Conservation (phyloP, 495 filamentous ascomycete species). For the Neurospora sp. region DNA sequence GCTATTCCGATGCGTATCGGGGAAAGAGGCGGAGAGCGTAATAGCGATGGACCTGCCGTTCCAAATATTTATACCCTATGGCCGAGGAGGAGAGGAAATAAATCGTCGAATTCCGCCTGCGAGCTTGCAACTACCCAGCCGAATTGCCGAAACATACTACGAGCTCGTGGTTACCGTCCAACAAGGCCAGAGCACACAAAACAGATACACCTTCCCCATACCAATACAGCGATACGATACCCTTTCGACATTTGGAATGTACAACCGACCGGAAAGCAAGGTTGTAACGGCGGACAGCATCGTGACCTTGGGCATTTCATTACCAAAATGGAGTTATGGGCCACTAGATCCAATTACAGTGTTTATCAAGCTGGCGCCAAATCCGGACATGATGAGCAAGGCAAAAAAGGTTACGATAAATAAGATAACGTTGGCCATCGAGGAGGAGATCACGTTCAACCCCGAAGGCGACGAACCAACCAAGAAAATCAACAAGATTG, state of each 20-base stretch:
- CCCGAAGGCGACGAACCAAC: constrained; percentile 96
- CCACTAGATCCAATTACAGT: constrained; percentile 91
- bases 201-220: constrained; percentile 84
- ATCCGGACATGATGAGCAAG: constrained; percentile 81
- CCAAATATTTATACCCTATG: constrained; percentile 92
- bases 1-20: constrained; percentile 73
- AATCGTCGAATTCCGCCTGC: constrained; percentile 85
- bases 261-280: constrained; percentile 85
- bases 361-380: constrained; percentile 85
- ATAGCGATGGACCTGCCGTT: constrained; percentile 98
- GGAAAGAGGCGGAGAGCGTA: constrained; percentile 76
- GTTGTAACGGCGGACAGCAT: constrained; percentile 80
- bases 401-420: constrained; percentile 88
- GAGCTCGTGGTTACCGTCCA: constrained; percentile 94
- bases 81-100: constrained; percentile 76
- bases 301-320: constrained; percentile 79
- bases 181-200: constrained; percentile 74
- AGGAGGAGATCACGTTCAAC: constrained; percentile 96
- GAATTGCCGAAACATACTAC: constrained; percentile 92
- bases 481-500: constrained; percentile 76
- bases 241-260: constrained; percentile 97
- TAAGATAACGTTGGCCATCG: constrained; percentile 86
- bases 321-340: constrained; percentile 94
- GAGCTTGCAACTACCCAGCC: constrained; percentile 78
- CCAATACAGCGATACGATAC: constrained; percentile 91